phyloP scores from a whole-genome alignment of 768 basidiomycete species.

The Boletus barrowsii region DNA sequence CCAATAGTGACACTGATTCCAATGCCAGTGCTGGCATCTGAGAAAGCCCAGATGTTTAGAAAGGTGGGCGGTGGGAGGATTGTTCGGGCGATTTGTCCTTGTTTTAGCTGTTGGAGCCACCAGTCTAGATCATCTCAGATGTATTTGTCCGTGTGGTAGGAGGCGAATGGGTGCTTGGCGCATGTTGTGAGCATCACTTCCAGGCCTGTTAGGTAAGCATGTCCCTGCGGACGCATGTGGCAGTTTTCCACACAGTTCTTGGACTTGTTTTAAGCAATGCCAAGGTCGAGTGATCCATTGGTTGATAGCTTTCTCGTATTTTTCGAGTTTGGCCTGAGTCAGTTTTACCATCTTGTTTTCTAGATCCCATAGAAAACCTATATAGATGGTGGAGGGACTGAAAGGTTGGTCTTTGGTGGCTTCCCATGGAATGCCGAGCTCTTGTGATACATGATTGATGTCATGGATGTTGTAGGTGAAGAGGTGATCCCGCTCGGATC shows the following conservation, averaged over 20 bases:
- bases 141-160: conserved; percentile 1
- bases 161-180: conserved; percentile 33
- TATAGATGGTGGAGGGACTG: neutral
- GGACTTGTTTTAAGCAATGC: conserved; percentile 2
- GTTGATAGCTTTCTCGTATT: neutral
- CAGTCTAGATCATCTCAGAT: neutral
- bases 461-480: neutral
- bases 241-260: conserved; percentile 5
- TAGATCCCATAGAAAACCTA: too few species aligned
- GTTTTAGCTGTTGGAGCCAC: neutral
- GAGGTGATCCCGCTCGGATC: too few species aligned
- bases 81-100: neutral
- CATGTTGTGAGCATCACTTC: too few species aligned
- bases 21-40: neutral
- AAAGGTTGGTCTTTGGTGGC: neutral
- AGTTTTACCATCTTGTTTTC: too few species aligned
- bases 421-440: neutral
- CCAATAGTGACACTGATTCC: neutral
- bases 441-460: neutral
- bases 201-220: conserved; percentile 35
- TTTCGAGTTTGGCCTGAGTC: too few species aligned
- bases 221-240: conserved; percentile 29
- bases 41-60: neutral
- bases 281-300: too few species aligned
- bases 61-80: neutral